phyloP scores from a whole-genome alignment of 2,329 filamentous ascomycete genomes.

The Aureobasidium leucospermi region DNA sequence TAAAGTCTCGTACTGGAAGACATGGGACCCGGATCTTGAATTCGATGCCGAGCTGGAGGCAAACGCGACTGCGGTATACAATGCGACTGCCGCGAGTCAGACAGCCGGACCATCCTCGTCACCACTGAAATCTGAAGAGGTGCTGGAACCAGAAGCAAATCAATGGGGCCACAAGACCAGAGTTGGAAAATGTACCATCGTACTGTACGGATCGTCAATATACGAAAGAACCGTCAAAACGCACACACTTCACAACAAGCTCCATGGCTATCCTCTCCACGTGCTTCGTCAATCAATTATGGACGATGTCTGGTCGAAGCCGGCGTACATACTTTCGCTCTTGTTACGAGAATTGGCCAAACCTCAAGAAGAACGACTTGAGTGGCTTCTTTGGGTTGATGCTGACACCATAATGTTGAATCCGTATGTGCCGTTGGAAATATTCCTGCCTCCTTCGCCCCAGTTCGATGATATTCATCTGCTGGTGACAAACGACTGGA shows the following conservation, averaged over 20 bases:
- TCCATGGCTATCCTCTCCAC: conserved; percentile 36
- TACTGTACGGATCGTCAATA: conserved; percentile 30
- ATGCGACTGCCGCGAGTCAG: conserved; percentile 14
- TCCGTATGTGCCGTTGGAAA: conserved; percentile 33
- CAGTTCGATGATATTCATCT: conserved; percentile 32
- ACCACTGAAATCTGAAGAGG: conserved; percentile 3
- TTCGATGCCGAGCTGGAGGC: not conserved
- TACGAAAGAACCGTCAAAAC: conserved; percentile 37
- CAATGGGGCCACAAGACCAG: conserved; percentile 25
- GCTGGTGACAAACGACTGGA: conserved; percentile 33
- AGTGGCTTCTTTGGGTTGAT: conserved; percentile 40
- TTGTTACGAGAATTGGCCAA: conserved; percentile 33
- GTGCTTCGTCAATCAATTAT: conserved; percentile 36
- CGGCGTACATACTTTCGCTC: conserved; percentile 36
- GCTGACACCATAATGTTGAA: conserved; percentile 40
- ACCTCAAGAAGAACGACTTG: conserved; percentile 31
- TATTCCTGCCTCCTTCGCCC: conserved; percentile 31
- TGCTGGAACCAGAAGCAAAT: conserved; percentile 14
- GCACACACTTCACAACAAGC: conserved; percentile 33
- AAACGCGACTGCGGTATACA: not conserved
- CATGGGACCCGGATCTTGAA: conserved; percentile 5
- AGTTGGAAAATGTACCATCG: conserved; percentile 34
- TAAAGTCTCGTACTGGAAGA: conserved; percentile 26
- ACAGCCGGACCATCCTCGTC: conserved; percentile 1
- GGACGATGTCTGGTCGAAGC: conserved; percentile 40